These are phyloP conservation scores for Pharus latifolius DNA, from an alignment of 176 grass and related monocot species.

Conservation along the genomic window DNA sequence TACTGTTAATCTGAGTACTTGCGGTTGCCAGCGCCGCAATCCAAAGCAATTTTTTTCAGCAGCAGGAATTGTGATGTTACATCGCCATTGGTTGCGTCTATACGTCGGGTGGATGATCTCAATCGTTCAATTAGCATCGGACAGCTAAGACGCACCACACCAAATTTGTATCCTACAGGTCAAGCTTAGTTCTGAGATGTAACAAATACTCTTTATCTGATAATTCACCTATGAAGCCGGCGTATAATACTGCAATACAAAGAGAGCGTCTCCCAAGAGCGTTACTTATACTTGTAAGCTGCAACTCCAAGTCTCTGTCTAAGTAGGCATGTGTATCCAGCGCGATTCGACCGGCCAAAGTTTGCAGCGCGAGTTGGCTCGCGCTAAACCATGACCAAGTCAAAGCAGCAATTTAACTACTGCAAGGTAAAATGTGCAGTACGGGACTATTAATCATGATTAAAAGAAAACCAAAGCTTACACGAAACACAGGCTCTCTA, in stretches of 20 bases:
- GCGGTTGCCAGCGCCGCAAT: neutral
- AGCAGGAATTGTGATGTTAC: neutral
- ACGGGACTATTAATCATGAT: too few relatives aligned
- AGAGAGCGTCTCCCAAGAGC: neutral
- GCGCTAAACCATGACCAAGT: too few relatives aligned
- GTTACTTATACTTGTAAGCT: conserved; percentile 4
- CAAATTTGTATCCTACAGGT: too few relatives aligned
- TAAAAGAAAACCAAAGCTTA: too few relatives aligned
- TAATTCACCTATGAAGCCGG: neutral
- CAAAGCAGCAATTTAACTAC: too few relatives aligned
- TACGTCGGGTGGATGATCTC: neutral
- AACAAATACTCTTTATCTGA: too few relatives aligned
- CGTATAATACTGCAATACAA: too few relatives aligned
- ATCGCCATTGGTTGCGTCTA: neutral
- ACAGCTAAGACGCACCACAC: neutral
- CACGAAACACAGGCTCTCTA: neutral
- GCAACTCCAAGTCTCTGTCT: conserved; percentile 2
- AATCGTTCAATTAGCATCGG: neutral
- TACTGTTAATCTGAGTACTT: neutral
- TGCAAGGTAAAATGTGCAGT: neutral
- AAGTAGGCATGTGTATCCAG: neutral
- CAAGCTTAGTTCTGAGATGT: too few relatives aligned
- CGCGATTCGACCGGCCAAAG: too few relatives aligned
- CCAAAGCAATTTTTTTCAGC: neutral
- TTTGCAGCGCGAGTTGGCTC: too few relatives aligned